Evolutionary conservation across 352 stramenopile genomes (phyloP), one percentile per base, ranked within the genome.

Genomic region (Phytopythium cucurbitacearum): DNA sequence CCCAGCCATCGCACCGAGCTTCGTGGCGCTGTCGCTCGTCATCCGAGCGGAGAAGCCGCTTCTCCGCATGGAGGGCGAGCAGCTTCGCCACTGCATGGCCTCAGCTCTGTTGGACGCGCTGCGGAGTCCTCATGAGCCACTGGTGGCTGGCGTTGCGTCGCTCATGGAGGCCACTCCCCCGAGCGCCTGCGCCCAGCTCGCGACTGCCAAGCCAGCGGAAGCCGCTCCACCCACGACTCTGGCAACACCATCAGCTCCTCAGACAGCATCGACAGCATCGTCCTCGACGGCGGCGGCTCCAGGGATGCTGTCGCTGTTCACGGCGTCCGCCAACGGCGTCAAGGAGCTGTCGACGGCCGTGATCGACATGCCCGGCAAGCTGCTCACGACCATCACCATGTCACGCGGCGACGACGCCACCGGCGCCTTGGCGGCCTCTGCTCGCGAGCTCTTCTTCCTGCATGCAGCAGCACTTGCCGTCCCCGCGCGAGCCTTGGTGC

Each of bases 351-450:
- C 73, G 21, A 85, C 70, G 47, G 52, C 83, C 45, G 76, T 85
- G 69, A 87, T 87, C 33, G 73, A 86, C 46, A 85, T 90, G 76
- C 79, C 79, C 5, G 77, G 74, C 7, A 88, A 88, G 43, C 51
- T 90, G 40, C 67, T 90, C 45, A 61, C 66, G 12, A 63, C 67
- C 39, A 67, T 68, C 52, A 62, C 66, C 4, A 59, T 66, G 21
- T 28, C 21, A 28, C 21, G 21, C 21, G 21, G 21, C 21, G 12
- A 73, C 66, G 59, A 40, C 72, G 40, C 42, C 73, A 34, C 67
- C 68, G 1, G 65, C 66, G 47, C 13, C 45, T 39, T 16, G 38
- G 7, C 48, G 39, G 21, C 21, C 21, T 28, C 21, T 28, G 48
- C 73, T 11, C 48, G 45, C 7, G 48, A 74, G 47, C 66, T 89